Percentiles rank a stretch among this genome's conserved stretches.
phyloP scores from a whole-genome alignment of 2,329 filamentous ascomycete species.

The Phoma sp. region DNA sequence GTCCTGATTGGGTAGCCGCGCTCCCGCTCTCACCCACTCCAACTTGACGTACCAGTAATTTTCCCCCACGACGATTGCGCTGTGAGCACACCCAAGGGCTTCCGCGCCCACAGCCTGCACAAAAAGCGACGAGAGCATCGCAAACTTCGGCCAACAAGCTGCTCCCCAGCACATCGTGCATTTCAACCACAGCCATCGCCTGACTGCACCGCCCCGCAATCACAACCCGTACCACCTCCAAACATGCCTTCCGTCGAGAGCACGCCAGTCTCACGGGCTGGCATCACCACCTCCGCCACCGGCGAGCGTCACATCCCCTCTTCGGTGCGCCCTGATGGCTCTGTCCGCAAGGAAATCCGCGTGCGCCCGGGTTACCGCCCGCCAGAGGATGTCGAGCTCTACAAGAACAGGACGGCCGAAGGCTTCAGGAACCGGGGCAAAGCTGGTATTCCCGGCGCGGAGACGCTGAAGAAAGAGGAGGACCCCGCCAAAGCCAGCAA shows the following conservation, averaged over 20 bases:
- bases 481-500: slow-evolving; percentile 60
- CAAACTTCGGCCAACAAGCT: neutral
- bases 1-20: slow-evolving; percentile 40
- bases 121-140: neutral
- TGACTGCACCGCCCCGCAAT: neutral
- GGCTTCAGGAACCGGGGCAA: slow-evolving; percentile 79
- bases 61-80: slow-evolving; percentile 4
- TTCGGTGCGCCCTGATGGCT: slow-evolving; percentile 85
- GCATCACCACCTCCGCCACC: slow-evolving; percentile 73
- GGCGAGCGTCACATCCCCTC: slow-evolving; percentile 90
- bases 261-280: slow-evolving; percentile 50
- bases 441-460: slow-evolving; percentile 76
- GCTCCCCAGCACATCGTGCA: neutral
- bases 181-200: neutral
- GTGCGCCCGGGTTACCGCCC: slow-evolving; percentile 93
- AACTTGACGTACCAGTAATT: slow-evolving; percentile 7
- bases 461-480: slow-evolving; percentile 53
- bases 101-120: neutral
- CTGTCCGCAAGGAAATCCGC: slow-evolving; percentile 91
- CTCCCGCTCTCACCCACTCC: neutral
- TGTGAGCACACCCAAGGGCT: slow-evolving; percentile 7
- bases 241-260: slow-evolving; percentile 45
- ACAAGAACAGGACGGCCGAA: slow-evolving; percentile 91
- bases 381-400: slow-evolving; percentile 93
- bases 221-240: slow-evolving; percentile 8